These are phyloP conservation scores for Vaccinium vitisidaea DNA, from an alignment of 148 eudicot genomes.

Conservation along the genomic window DNA sequence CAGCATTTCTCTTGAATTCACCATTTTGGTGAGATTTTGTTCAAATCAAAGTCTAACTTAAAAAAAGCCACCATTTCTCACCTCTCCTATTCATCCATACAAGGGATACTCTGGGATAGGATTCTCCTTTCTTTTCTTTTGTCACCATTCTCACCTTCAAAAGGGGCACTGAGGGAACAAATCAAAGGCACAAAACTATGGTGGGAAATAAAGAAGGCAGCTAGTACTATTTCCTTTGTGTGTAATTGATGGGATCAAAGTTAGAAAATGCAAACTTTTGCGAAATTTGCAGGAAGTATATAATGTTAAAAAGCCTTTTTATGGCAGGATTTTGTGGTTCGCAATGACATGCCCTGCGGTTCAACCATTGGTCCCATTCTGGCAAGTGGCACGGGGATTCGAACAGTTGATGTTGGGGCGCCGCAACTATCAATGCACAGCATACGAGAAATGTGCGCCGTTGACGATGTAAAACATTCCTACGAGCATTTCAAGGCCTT, in stretches of 20 bases:
- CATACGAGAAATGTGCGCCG: conserved; percentile 98
- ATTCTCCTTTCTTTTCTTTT: not conserved
- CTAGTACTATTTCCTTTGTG: not conserved
- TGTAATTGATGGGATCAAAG: not conserved
- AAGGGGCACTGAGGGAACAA: not conserved
- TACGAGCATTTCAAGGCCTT: conserved; percentile 85
- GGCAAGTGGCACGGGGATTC: conserved; percentile 95
- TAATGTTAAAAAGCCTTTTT: not conserved
- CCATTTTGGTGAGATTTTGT: not conserved
- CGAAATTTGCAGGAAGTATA: not conserved
- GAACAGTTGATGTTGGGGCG: conserved; percentile 92
- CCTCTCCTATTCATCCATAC: not conserved
- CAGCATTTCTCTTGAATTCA: not conserved
- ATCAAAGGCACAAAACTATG: not conserved
- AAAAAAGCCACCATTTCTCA: not conserved
- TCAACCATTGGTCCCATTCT: conserved; percentile 96
- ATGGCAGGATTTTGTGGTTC: conserved; percentile 83
- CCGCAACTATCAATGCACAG: conserved; percentile 99
- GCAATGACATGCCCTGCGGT: conserved; percentile 94
- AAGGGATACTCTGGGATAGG: not conserved
- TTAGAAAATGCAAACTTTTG: not conserved
- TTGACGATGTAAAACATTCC: conserved; percentile 79
- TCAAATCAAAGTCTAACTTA: not conserved
- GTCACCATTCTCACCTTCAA: not conserved
- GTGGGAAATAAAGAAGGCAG: not conserved